These are phyloP conservation scores for Corylus heterophylla DNA, from an alignment of 306 rosid species.

Conservation along the genomic window DNA sequence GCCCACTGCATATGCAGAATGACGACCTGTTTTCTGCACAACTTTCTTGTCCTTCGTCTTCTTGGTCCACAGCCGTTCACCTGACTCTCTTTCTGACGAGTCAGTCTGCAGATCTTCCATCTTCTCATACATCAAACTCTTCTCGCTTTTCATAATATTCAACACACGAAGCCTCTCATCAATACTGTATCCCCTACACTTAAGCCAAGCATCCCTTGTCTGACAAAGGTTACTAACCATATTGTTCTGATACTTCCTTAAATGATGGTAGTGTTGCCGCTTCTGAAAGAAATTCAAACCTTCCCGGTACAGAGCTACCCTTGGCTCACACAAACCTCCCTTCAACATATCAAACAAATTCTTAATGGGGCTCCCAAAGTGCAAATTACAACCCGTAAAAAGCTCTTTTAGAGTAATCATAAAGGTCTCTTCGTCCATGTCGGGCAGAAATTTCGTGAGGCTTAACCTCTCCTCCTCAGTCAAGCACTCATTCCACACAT, in stretches of 20 bases:
- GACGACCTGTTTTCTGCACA: conserved; percentile 43
- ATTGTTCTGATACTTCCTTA: conserved; percentile 89
- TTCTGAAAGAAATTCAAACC: conserved; percentile 78
- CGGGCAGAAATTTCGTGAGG: conserved; percentile 89
- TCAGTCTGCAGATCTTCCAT: conserved; percentile 64
- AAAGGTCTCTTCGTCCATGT: conserved; percentile 84
- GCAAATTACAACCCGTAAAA: conserved; percentile 73
- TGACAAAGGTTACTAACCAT: conserved; percentile 89
- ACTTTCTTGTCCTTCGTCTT: conserved; percentile 60
- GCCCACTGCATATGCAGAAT: conserved; percentile 50
- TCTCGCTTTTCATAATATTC: conserved; percentile 78
- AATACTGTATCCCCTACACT: conserved; percentile 85
- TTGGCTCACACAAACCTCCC: conserved; percentile 97
- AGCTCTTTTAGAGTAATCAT: conserved; percentile 71
- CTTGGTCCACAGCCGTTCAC: conserved; percentile 56
- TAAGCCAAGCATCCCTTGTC: conserved; percentile 94
- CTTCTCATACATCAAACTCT: conserved; percentile 88
- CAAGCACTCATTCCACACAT: conserved; percentile 91
- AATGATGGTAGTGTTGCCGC: conserved; percentile 77
- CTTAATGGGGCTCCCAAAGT: conserved; percentile 85
- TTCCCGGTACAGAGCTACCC: conserved; percentile 93
- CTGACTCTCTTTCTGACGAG: conserved; percentile 74
- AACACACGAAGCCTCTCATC: conserved; percentile 91
- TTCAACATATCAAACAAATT: conserved; percentile 82
- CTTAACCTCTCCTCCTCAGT: conserved; percentile 83